phyloP scores from a whole-genome alignment of 2,329 filamentous ascomycete species.

The Stagonosporopsis tanaceti region DNA sequence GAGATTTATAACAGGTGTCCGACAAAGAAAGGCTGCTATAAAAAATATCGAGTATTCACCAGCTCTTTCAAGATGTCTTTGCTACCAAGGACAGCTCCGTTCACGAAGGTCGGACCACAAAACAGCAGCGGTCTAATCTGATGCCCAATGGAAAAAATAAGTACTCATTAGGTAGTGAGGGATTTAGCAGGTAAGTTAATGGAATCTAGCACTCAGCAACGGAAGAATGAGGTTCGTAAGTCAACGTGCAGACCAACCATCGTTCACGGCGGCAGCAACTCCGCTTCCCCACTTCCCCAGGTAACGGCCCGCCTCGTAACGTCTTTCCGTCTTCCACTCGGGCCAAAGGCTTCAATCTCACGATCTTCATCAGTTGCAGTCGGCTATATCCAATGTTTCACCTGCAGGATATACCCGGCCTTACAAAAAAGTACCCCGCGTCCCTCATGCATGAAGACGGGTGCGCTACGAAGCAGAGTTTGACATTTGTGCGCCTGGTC shows the following conservation, averaged over 20 bases:
- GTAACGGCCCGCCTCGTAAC: constrained; percentile 2
- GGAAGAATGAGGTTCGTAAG: background rate
- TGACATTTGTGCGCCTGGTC: background rate
- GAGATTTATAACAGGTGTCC: too few relatives aligned
- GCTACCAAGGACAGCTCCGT: too few relatives aligned
- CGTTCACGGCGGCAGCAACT: background rate
- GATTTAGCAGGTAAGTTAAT: background rate
- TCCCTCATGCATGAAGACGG: background rate
- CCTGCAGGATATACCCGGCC: constrained; percentile 1
- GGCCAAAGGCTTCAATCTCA: background rate
- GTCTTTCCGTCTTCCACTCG: background rate
- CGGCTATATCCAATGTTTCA: background rate
- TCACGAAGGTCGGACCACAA: too few relatives aligned
- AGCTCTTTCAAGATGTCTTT: too few relatives aligned
- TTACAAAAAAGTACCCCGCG: background rate
- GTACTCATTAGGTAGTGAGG: too few relatives aligned
- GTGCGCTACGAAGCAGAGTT: background rate
- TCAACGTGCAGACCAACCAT: background rate
- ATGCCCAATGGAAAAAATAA: too few relatives aligned
- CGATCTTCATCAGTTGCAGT: background rate
- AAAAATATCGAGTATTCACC: too few relatives aligned
- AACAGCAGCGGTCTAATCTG: too few relatives aligned
- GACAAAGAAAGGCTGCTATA: too few relatives aligned
- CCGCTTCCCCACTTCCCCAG: constrained; percentile 8
- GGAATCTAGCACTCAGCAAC: background rate